Conservation (phyloP, 2,329 filamentous ascomycete species). For the Aurifilum marmelostoma region DNA sequence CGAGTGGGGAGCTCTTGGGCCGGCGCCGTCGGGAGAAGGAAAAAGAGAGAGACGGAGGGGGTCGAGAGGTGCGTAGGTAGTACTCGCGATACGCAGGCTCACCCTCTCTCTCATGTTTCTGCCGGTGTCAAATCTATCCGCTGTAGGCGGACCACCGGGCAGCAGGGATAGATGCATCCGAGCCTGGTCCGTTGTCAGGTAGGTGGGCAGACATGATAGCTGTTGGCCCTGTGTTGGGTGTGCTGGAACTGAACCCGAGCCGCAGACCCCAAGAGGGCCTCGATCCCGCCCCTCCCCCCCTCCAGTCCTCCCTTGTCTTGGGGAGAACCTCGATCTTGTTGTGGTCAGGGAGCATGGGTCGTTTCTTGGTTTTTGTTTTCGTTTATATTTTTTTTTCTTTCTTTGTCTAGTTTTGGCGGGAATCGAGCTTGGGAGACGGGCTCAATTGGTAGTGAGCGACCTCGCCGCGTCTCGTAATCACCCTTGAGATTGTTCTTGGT, state of each 20-base stretch:
- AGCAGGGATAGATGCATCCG: background rate
- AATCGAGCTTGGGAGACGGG: background rate
- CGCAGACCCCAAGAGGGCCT: background rate
- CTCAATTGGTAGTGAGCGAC: background rate
- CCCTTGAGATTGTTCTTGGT: background rate
- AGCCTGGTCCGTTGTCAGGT: background rate
- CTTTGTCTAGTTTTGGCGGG: background rate
- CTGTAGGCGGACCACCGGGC: background rate
- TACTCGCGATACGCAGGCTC: background rate
- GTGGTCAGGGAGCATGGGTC: no score
- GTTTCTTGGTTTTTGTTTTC: background rate
- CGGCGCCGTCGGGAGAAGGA: no score
- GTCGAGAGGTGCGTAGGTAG: background rate
- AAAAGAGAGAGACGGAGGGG: background rate
- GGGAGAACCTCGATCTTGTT: no score
- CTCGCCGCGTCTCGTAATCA: background rate
- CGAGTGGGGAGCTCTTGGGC: no score
- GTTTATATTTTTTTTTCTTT: no score
- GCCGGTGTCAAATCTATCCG: background rate
- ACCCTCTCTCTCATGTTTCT: background rate
- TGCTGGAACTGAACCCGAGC: background rate
- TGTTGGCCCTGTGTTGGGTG: background rate
- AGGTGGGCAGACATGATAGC: background rate
- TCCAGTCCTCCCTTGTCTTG: background rate
- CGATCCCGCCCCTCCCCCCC: no score